Base-by-base conservation (phyloP, 2,329 filamentous ascomycete genomes). In the Calcarisporium arbuscula region DNA sequence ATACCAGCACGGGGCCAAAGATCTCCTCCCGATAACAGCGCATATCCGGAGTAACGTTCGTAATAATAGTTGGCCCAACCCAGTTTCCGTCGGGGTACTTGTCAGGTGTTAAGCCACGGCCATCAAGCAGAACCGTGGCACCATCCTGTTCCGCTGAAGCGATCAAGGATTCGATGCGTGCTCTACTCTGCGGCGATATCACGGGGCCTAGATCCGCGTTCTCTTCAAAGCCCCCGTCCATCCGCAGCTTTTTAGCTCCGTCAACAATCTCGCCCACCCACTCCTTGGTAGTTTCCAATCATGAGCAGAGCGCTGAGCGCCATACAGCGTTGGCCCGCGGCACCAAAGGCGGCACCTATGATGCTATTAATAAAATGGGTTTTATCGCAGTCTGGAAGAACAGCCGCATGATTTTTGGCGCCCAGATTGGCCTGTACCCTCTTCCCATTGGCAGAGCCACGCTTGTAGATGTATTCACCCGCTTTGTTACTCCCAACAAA, bases 401-500 rank as follows among this genome's bases (percentile, higher is more conserved):
- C 80, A 34, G 83, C 82, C 19, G 85, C 85, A 59, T 92, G 85
- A 70, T 92, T 92, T 74, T 92, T 92, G 47, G 85, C 85, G 26
- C 85, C 86, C 42, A 92, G 65, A 64, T 92, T 92, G 57, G 85
- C 85, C 65, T 92, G 86, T 19, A 89, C 84, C 51, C 85, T 82
- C 74, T 92, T 92, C 53, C 86, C 85, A 52, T 90, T 87, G 53
- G 84, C 85, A 2, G 83, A 87, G 21, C 78, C 85, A 37, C 84
- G 77, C 35, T 68, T 62, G 63, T 80, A 92, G 60, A 92, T 92
- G 67, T 92, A 92, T 64, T 90, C 84, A 53, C 85, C 85, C 7
- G 85, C 86, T 70, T 86, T 85, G 70, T 92, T 92, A 62, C 82
- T 79, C 44, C 85, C 85, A 23, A 94, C 86, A 51, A 94, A 94